Base-by-base conservation (phyloP, 2,329 filamentous ascomycete species). In the Pseudopithomyces maydicus region DNA sequence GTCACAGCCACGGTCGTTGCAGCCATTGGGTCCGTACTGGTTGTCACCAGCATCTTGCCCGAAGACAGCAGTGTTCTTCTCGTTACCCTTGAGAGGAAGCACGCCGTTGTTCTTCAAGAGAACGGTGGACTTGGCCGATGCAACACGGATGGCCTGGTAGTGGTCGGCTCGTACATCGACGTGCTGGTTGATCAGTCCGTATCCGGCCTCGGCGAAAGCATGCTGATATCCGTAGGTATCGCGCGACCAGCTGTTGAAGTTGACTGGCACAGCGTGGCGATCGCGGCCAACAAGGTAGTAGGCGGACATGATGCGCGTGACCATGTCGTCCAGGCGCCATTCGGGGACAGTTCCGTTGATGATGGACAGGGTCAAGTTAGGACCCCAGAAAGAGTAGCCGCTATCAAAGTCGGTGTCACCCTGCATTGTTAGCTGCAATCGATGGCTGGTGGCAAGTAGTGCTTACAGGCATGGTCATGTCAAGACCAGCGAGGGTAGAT, bases 321-420 rank as follows among this genome's bases (percentile, higher is more conserved):
- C 91, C 89, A 97, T 96, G 71, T 98, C 95, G 66, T 97, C 93
- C 10, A 98, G 74, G 49, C 94, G 86, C 84, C 90, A 96, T 65
- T 90, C 86, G 0, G 94, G 91, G 32, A 98, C 80, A 0, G 92
- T 97, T 35, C 93, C 93, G 71, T 98, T 97, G 65, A 96, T 77
- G 6, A 97, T 88, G 1, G 91, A 91, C 46, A 96, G 80, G 1
- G 94, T 97, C 65, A 98, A 77, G 76, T 98, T 98, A 26, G 88
- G 80, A 10, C 94, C 94, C 90, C 90, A 97, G 81, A 82, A 96
- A 17, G 88, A 89, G 49, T 78, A 75, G 6, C 90, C 90, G 3
- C 84, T 86, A 74, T 90, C 86, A 78, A 97, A 96, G 19, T 78
- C 63, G 1, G 90, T 90, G 71, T 97, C 94, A 53, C 91, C 91